Evolutionary conservation across 2,329 filamentous ascomycete species (phyloP).

Genomic region (Purpureocillium takamizusanense): DNA sequence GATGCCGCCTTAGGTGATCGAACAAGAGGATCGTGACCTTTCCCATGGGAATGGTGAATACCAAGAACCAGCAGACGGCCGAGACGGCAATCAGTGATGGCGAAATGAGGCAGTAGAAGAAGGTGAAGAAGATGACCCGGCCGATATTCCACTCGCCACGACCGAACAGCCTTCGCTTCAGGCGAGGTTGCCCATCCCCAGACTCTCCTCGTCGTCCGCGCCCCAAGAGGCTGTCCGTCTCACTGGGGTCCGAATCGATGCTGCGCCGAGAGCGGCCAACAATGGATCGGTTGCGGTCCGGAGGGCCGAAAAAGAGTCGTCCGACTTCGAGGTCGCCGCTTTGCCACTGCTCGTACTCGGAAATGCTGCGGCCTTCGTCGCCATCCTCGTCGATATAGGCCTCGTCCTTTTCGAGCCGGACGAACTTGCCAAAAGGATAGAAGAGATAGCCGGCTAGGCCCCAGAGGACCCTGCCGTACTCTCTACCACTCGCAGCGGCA

Average conservation of each 20-base stretch:
- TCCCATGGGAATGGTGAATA: conserved; percentile 98
- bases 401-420: conserved; percentile 87
- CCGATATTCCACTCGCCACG: conserved; percentile 93
- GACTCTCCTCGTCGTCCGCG: conserved; percentile 43
- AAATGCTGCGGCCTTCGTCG: conserved; percentile 92
- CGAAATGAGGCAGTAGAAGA: conserved; percentile 89
- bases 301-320: conserved; percentile 86
- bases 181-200: conserved; percentile 23
- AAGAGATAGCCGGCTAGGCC: conserved; percentile 80
- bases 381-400: conserved; percentile 90
- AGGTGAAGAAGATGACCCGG: conserved; percentile 88
- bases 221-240: conserved; percentile 84
- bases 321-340: conserved; percentile 94
- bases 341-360: conserved; percentile 98
- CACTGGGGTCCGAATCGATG: conserved; percentile 73
- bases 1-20: conserved; percentile 85
- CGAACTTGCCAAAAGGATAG: conserved; percentile 95
- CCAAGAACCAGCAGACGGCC: conserved; percentile 85
- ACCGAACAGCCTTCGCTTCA: conserved; percentile 84
- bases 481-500: conserved; percentile 68
- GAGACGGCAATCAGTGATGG: conserved; percentile 81
- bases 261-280: conserved; percentile 81
- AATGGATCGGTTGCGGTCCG: conserved; percentile 62
- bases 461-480: conserved; percentile 79
- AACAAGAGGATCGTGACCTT: conserved; percentile 86